Base-by-base conservation (phyloP, 73 alveolate species). In the Paramecium sexaurelia region DNA sequence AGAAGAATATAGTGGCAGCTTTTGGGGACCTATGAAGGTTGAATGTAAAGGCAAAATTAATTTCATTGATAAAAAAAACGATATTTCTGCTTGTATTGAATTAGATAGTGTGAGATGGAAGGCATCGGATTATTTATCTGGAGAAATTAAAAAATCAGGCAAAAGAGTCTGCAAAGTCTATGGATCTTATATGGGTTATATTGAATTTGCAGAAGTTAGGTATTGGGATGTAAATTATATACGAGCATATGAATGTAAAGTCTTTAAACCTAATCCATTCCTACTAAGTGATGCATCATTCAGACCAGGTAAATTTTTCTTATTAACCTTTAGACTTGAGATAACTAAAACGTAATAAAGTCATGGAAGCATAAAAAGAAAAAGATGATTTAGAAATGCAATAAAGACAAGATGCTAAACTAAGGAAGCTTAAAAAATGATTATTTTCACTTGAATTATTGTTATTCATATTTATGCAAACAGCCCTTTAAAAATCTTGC, bases 101-200 rank as follows among this genome's bases (percentile, higher is more conserved):
- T 83, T 96, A 33, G 97, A 95, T 32, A 41, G 57, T 33, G 95
- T 71, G 5, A 40, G 22, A 17, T 57, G 92, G 86, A 93, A 93
- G 36, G 91, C 92, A 55, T 93, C 97, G 39, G 98, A 96, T 94
- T 95, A 94, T 40, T 85, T 98, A 69, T 95, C 91, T 33, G 99
- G 99, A 9, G 84, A 40, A 26, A 97, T 98, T 41, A 55, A 57
- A 83, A 91, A 93, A 43, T 92, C 92, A 55, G 97, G 96, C 36
- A 93, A 92, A 24, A 75, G 26, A 66, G 93, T 95, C 27, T 75
- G 96, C 69, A 96, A 93, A 55, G 73, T 97, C 61, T 92, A 93
- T 24, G 99, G 99, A 22, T 96, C 96, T 84, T 98, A 96, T 86
- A 85, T 96, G 93, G 99, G 99, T 9, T 98, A 83, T 92, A 91